Percentiles rank a stretch among this genome's conserved stretches.
phyloP scores from a whole-genome alignment of 202 grass and related monocot species.

The Bolboschoenoplectus hybrid region DNA sequence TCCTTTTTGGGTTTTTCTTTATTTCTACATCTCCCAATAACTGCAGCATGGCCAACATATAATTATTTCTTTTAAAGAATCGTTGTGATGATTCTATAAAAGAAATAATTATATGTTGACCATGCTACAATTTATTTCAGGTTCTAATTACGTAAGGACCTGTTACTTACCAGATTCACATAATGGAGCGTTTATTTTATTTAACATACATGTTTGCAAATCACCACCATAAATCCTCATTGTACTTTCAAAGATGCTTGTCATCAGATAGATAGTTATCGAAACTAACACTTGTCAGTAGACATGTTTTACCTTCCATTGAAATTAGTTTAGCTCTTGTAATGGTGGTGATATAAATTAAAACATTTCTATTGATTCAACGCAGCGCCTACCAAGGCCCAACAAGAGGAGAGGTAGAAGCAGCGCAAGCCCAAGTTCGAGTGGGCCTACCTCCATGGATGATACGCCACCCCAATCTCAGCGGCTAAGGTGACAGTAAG shows the following conservation, averaged over 20 bases:
- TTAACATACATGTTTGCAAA: background rate
- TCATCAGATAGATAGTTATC: background rate
- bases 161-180: slow-evolving; percentile 3
- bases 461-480: slow-evolving; percentile 51
- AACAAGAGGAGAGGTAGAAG: too few relatives aligned
- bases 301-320: background rate
- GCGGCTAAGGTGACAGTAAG: slow-evolving; percentile 10
- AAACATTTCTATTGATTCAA: background rate
- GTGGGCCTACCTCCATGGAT: slow-evolving; percentile 70
- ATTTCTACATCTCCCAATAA: background rate
- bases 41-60: background rate
- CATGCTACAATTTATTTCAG: background rate
- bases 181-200: background rate
- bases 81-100: background rate
- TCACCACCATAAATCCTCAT: background rate
- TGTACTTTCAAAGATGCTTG: background rate
- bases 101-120: background rate
- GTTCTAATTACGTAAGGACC: background rate
- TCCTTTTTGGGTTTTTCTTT: background rate
- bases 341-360: background rate
- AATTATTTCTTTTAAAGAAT: background rate
- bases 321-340: background rate
- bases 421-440: slow-evolving; percentile 36
- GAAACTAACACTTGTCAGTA: background rate
- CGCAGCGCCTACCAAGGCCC: slow-evolving; percentile 35